Base-by-base conservation (phyloP, 345 rosid species). In the Murraya paniculata region DNA sequence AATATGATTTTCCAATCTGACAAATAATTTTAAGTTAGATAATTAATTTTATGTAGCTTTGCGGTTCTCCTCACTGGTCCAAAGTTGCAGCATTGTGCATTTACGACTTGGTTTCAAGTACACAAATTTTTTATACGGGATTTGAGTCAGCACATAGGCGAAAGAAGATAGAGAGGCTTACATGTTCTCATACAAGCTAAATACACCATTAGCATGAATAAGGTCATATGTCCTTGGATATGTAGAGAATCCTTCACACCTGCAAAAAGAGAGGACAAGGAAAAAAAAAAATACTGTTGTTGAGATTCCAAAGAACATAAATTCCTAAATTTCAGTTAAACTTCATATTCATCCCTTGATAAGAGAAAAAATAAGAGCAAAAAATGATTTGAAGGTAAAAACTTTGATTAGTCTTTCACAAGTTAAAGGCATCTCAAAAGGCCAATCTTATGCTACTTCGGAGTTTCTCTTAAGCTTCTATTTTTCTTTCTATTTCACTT, bases 181-280 rank as follows among this genome's bases (percentile, higher is more conserved):
- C 98, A 45, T 87, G 83, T 90, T 83, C 76, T 91, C 83, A 80
- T 94, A 92, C 90, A 94, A 73, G 89, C 95, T 88, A 73, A 94
- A 92, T 60, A 96, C 73, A 72, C 94, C 92, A 80, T 53, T 88
- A 22, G 99, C 98, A 35, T 96, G 99, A 77, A 96, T 94, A 64
- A 96, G 80, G 76, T 96, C 99, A 36, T 92, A 94, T 56, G 98
- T 91, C 85, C 99, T 96, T 5, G 99, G 99, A 82, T 96, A 96
- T 35, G 98, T 94, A 57, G 99, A 96, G 87, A 96, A 96, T 24
- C 97, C 99, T 89, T 96, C 99, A 77, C 99, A 94, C 99, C 98
- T 96, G 85, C 73, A 78, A 39, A 39, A 39, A 9, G 45, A 3
- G 33, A 31, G 33, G 33, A 31, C 2, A 9, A 1, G 45, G 6